These are phyloP conservation scores for Populus euphratica DNA, from an alignment of 345 rosid genomes.

Conservation along the genomic window DNA sequence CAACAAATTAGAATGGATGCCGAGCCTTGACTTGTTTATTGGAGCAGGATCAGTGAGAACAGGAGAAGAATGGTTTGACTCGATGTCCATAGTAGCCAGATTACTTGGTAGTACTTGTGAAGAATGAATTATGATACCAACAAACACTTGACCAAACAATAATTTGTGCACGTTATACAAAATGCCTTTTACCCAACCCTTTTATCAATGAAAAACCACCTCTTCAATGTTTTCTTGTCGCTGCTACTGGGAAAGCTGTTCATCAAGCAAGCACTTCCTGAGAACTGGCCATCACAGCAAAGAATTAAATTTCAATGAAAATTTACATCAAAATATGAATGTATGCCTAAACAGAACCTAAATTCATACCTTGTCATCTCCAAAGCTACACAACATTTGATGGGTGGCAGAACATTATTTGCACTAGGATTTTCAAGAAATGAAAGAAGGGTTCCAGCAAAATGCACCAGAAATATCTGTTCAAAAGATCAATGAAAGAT, in stretches of 20 bases:
- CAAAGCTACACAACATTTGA: conserved; percentile 42
- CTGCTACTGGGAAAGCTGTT: conserved; percentile 59
- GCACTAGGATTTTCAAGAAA: neutral
- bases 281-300: conserved; percentile 35
- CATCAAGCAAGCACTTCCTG: conserved; percentile 57
- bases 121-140: conserved; percentile 12
- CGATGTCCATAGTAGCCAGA: conserved; percentile 56
- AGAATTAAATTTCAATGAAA: neutral
- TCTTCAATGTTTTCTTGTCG: conserved; percentile 84
- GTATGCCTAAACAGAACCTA: neutral
- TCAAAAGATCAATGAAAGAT: neutral
- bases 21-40: conserved; percentile 61
- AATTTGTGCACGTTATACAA: conserved; percentile 10
- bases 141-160: conserved; percentile 14
- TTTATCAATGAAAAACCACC: conserved; percentile 93
- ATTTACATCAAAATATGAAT: conserved; percentile 3
- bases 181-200: conserved; percentile 55
- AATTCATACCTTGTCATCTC: conserved; percentile 62
- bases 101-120: conserved; percentile 21
- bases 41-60: conserved; percentile 64
- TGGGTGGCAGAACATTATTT: conserved; percentile 32
- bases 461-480: conserved; percentile 6
- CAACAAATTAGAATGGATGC: conserved; percentile 47
- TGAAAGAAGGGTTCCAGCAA: conserved; percentile 1
- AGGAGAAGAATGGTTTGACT: conserved; percentile 63